Evolutionary conservation across 2,329 filamentous ascomycete species (phyloP).

Genomic region (Penicillium frequentans): DNA sequence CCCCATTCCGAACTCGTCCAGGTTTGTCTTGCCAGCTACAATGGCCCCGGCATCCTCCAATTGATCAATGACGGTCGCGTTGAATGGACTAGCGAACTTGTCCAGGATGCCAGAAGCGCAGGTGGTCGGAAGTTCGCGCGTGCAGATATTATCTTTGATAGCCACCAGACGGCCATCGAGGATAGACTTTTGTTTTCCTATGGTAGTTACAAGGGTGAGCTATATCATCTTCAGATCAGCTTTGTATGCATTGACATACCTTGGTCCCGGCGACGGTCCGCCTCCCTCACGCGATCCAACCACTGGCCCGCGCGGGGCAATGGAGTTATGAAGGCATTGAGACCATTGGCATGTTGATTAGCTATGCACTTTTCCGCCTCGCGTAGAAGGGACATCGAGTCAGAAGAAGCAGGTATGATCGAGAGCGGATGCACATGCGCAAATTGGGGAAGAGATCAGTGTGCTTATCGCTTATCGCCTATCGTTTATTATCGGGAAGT

Average conservation of each 20-base stretch:
- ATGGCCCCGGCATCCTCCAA: slow-evolving; percentile 63
- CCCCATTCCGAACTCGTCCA: slow-evolving; percentile 97
- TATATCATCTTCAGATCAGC: not conserved
- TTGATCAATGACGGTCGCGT: slow-evolving; percentile 75
- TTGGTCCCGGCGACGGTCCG: slow-evolving; percentile 35
- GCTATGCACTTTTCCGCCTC: slow-evolving; percentile 45
- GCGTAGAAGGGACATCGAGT: slow-evolving; percentile 46
- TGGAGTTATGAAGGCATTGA: slow-evolving; percentile 45
- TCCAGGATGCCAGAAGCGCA: slow-evolving; percentile 76
- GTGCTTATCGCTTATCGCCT: not conserved
- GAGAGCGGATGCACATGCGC: not conserved
- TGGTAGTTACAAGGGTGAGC: slow-evolving; percentile 3
- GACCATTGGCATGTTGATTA: slow-evolving; percentile 37
- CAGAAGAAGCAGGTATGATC: not conserved
- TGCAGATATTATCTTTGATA: slow-evolving; percentile 78
- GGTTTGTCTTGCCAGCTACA: slow-evolving; percentile 78
- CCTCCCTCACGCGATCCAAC: slow-evolving; percentile 38
- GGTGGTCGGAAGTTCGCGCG: slow-evolving; percentile 67
- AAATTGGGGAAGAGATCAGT: not conserved
- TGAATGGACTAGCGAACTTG: slow-evolving; percentile 72
- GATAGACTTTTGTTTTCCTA: slow-evolving; percentile 36
- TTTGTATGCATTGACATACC: slow-evolving; percentile 24
- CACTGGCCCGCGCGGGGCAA: slow-evolving; percentile 34
- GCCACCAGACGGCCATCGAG: slow-evolving; percentile 55
- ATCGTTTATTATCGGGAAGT: not conserved